Evolutionary conservation across 371 early-diverging fungal genomes (phyloP).

Genomic region (Mortierella sp.): DNA sequence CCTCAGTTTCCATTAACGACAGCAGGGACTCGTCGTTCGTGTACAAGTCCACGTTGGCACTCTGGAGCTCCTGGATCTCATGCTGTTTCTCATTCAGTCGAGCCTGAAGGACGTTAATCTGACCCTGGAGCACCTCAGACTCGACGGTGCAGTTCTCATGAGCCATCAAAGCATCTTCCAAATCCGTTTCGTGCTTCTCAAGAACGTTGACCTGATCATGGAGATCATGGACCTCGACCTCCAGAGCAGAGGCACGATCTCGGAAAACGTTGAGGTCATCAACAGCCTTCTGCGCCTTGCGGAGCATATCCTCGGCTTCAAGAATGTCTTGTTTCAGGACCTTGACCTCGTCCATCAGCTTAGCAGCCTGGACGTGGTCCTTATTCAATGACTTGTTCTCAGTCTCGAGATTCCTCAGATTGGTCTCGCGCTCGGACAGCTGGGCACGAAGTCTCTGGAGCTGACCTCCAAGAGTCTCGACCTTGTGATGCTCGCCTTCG

Average conservation of each 20-base stretch:
- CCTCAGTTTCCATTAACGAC: not conserved
- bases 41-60: not conserved
- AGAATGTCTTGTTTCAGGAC: constrained; percentile 9
- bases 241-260: constrained; percentile 7
- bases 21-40: not conserved
- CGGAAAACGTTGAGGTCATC: constrained; percentile 9
- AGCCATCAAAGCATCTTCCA: constrained; percentile 18
- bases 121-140: constrained; percentile 9
- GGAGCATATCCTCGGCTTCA: constrained; percentile 7
- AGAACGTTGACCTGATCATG: constrained; percentile 15
- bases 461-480: not conserved
- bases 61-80: constrained; percentile 4
- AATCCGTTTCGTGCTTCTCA: constrained; percentile 26
- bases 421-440: constrained; percentile 3
- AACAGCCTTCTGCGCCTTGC: constrained; percentile 4
- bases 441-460: not conserved
- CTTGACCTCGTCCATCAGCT: constrained; percentile 9
- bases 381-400: constrained; percentile 5
- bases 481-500: constrained; percentile 12
- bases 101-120: constrained; percentile 8
- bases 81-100: constrained; percentile 13
- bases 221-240: constrained; percentile 15
- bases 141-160: constrained; percentile 20
- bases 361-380: constrained; percentile 1
- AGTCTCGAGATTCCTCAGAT: constrained; percentile 5